A percentile compares a stretch with the other conserved stretches of the same genome.
These are phyloP conservation scores for Biscutella laevigata DNA, from an alignment of 441 rosid species.

Conservation along the genomic window DNA sequence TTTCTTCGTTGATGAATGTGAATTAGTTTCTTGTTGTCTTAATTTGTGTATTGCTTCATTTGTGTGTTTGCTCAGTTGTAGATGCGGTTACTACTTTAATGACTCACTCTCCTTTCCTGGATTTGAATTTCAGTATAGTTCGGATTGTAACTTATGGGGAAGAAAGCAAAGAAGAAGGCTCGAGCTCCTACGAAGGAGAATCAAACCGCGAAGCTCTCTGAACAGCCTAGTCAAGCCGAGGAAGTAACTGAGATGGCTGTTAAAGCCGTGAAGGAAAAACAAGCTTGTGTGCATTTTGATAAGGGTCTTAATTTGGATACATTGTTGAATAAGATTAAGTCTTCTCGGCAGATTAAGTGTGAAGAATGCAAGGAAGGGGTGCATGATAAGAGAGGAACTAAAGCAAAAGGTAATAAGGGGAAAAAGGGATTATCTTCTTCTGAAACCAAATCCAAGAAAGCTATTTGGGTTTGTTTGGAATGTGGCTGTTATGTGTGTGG, in stretches of 20 bases:
- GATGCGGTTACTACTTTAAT: not conserved
- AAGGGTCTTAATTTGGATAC: conserved; percentile 51
- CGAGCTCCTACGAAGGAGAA: conserved; percentile 54
- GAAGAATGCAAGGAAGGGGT: conserved; percentile 64
- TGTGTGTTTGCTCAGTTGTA: not conserved
- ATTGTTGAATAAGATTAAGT: conserved; percentile 45
- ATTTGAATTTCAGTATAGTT: conserved; percentile 14
- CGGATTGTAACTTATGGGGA: conserved; percentile 66
- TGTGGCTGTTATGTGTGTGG: conserved; percentile 87
- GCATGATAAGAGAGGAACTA: conserved; percentile 48
- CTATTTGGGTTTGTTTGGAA: conserved; percentile 84
- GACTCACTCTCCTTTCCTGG: not conserved
- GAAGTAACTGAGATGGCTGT: conserved; percentile 30
- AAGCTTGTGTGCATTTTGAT: conserved; percentile 49
- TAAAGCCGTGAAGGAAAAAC: conserved; percentile 35
- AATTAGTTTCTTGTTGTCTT: not conserved
- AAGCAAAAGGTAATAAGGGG: conserved; percentile 61
- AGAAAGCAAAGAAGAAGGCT: conserved; percentile 63
- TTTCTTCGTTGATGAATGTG: not conserved
- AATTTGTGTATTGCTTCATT: not conserved
- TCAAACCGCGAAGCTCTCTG: conserved; percentile 24
- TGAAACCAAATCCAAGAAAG: conserved; percentile 48
- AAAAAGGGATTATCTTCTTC: conserved; percentile 40
- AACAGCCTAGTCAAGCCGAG: conserved; percentile 24
- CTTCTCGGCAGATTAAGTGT: conserved; percentile 44